Base-by-base conservation (phyloP, 352 stramenopile species). In the Pythium dissimile region DNA sequence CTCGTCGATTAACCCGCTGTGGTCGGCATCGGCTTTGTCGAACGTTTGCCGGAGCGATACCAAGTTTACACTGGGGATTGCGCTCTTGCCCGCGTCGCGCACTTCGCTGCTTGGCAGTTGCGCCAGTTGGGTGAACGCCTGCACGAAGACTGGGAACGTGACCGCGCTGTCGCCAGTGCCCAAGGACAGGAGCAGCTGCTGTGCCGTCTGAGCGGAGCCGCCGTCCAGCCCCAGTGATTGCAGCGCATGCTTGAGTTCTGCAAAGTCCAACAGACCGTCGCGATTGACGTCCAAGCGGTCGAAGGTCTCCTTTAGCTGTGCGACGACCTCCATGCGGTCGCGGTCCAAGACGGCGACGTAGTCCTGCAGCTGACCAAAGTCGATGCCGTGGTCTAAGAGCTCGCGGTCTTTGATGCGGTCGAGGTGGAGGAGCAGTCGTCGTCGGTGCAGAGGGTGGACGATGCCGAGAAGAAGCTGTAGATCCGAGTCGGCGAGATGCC, bases 351-450 rank as follows among this genome's bases (percentile, higher is more conserved):
- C 73, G 0, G 79, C 75, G 16, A 92, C 50, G 49, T 92, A 92
- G 55, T 93, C 80, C 60, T 86, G 52, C 24, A 92, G 65, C 47
- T 92, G 80, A 1, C 66, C 75, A 48, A 85, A 90, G 64, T 87
- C 77, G 15, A 90, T 53, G 0, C 78, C 79, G 32, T 84, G 71
- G 37, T 71, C 64, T 2, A 89, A 55, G 24, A 88, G 56, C 38
- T 86, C 75, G n/a, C 72, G 63, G 59, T 89, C 79, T 23, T 74
- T 68, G 15, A 91, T 50, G 16, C 80, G 77, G 61, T 93, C 78
- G 2, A 93, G 59, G 35, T 77, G 66, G 9, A 77, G 35, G 7
- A 88, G 63, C 3, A 93, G 15, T 7, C 80, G 75, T 0, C 66
- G 69, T 0, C 82, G 80, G 44, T 91, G 78, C 7, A 89, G 46